phyloP scores from a whole-genome alignment of 1,139 yeast species.

The Kurtzmaniella quercitrusa region DNA sequence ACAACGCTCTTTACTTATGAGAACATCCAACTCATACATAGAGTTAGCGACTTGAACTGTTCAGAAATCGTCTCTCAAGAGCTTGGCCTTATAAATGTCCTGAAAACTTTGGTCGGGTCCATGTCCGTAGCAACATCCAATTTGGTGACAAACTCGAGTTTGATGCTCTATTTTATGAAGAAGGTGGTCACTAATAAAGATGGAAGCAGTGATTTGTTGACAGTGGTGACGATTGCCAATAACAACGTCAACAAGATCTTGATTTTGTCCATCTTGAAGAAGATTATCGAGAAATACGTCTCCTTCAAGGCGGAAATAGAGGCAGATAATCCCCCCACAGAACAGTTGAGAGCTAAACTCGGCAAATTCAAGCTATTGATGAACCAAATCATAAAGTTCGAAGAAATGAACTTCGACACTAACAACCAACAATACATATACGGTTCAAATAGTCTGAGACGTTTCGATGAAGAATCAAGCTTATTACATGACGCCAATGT shows the following conservation, averaged over 20 bases:
- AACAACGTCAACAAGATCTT: conserved; percentile 41
- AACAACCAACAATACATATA: conserved; percentile 32
- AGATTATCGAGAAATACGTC: conserved; percentile 45
- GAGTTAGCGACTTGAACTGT: conserved; percentile 41
- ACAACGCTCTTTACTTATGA: conserved; percentile 56
- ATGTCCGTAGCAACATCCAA: conserved; percentile 30
- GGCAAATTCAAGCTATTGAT: conserved; percentile 50
- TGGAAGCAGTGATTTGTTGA: conserved; percentile 47
- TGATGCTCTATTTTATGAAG: conserved; percentile 48
- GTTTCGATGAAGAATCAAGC: conserved; percentile 12
- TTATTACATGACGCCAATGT: conserved; percentile 14
- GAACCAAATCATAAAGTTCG: conserved; percentile 48
- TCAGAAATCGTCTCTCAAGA: conserved; percentile 54
- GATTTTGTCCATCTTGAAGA: conserved; percentile 44
- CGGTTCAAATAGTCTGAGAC: conserved; percentile 21
- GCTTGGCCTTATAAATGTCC: conserved; percentile 48
- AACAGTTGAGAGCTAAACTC: conserved; percentile 22
- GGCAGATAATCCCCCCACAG: conserved; percentile 7
- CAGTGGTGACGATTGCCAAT: conserved; percentile 46
- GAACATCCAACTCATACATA: conserved; percentile 36
- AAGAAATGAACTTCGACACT: conserved; percentile 42
- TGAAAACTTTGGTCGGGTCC: conserved; percentile 42
- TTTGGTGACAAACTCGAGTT: conserved; percentile 26
- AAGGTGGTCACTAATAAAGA: conserved; percentile 35
- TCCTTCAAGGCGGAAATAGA: conserved; percentile 32